Percentiles rank a stretch among this genome's conserved stretches.
Evolutionary conservation across 495 filamentous ascomycete species (phyloP).

Genomic region (Rhypophila decipiens): DNA sequence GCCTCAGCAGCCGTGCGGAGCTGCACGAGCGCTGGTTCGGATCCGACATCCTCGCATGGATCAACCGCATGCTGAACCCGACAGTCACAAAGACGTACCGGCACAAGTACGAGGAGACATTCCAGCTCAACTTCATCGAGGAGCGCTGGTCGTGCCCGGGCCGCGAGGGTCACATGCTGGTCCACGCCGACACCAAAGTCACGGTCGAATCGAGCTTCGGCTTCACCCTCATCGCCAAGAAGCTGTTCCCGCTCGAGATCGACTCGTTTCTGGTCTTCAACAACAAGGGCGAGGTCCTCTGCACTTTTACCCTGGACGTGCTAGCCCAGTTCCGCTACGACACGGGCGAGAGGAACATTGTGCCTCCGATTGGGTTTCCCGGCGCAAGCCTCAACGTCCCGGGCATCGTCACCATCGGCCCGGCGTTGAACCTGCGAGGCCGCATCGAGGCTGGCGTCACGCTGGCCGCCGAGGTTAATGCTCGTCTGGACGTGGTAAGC

Average conservation of each 20-base stretch:
- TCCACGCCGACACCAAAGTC: too few relatives aligned
- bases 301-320: slow-evolving; percentile 2
- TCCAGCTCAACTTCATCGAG: background rate
- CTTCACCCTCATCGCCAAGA: too few relatives aligned
- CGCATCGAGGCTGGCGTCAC: slow-evolving; percentile 11
- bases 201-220: too few relatives aligned
- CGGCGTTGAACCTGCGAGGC: slow-evolving; percentile 22
- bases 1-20: background rate
- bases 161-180: too few relatives aligned
- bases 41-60: background rate
- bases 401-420: slow-evolving; percentile 30
- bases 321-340: background rate
- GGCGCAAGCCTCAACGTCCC: slow-evolving; percentile 28
- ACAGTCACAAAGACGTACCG: background rate
- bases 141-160: background rate
- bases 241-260: too few relatives aligned
- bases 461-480: slow-evolving; percentile 3
- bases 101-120: background rate
- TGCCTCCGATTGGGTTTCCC: slow-evolving; percentile 7
- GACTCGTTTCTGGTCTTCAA: background rate
- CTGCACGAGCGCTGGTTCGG: slow-evolving; percentile 16
- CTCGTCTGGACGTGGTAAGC: background rate
- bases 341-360: slow-evolving; percentile 7
- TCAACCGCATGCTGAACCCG: background rate
- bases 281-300: background rate